These are phyloP conservation scores for Tephrocybe rancida DNA, from an alignment of 768 basidiomycete species.

Conservation along the genomic window DNA sequence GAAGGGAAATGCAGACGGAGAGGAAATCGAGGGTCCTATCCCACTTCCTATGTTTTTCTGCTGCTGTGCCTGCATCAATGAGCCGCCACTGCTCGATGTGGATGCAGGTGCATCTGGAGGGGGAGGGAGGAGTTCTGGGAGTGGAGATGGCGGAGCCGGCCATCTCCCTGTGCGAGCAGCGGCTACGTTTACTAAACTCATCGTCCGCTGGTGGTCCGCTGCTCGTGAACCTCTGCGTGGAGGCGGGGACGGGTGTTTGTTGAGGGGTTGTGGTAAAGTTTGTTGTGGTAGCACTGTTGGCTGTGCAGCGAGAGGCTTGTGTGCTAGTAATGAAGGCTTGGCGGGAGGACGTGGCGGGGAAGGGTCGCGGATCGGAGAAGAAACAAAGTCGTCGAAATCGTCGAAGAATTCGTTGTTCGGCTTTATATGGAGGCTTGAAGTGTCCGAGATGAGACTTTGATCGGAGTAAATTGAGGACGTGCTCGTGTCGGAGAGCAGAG, in stretches of 20 bases:
- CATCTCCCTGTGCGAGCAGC: constrained; percentile 51
- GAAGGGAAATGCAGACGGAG: constrained; percentile 13
- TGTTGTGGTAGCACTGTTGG: background rate
- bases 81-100: constrained; percentile 16
- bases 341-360: constrained; percentile 48
- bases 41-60: constrained; percentile 25
- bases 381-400: constrained; percentile 35
- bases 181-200: constrained; percentile 58
- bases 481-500: constrained; percentile 20
- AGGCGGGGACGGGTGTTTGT: constrained; percentile 16
- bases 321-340: constrained; percentile 25
- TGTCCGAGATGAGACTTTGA: constrained; percentile 14
- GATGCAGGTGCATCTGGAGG: constrained; percentile 21
- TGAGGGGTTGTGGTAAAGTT: constrained; percentile 5
- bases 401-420: constrained; percentile 18
- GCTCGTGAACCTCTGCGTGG: constrained; percentile 35
- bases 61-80: constrained; percentile 32
- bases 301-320: constrained; percentile 6
- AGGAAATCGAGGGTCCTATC: constrained; percentile 20
- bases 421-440: constrained; percentile 16
- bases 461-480: constrained; percentile 24
- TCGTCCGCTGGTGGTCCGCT: constrained; percentile 57
- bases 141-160: constrained; percentile 35
- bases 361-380: constrained; percentile 42
- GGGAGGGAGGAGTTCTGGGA: constrained; percentile 26